Evolutionary conservation across 2,329 filamentous ascomycete genomes (phyloP), one percentile per base, ranked within the genome.

Genomic region (Talaromyces albobiverticillius): DNA sequence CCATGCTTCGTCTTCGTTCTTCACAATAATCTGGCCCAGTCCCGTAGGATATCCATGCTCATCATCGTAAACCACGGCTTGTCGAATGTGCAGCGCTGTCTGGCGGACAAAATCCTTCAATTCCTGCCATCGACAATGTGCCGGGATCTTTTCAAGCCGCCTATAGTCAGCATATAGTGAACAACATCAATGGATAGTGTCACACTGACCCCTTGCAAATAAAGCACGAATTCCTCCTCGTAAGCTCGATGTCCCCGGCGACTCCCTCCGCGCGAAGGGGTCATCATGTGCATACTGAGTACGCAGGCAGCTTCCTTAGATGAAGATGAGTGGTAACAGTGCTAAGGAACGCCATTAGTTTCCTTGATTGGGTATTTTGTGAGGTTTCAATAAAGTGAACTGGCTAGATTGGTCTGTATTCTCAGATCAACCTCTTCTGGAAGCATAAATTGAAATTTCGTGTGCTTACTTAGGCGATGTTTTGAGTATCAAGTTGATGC

Each of bases 41-140:
- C 72, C 72, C 1, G 71, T 75, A 18, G 72, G 71, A 50, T 72
- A 69, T 4, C 72, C 72, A 55, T 73, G 67, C 40, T 63, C 66
- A 51, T 75, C 72, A 61, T 75, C 72, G 51, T 74, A 75, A 18
- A 75, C 72, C 16, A 75, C 72, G 1, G 72, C 72, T 55, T 75
- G 71, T 31, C 72, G 71, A 52, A 75, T 74, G 58, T 75, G 72
- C 40, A 71, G 55, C 26, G 72, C 72, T 22, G 71, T 74, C 57
- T 75, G 71, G 18, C 72, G 72, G 16, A 75, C 69, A n/a, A 74
- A 59, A 53, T 75, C 72, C 53, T 75, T 75, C 38, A 75, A 58
- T 60, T 75, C 72, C 60, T 75, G 72, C 72, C 72, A 75, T 54
- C 72, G 71, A 53, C 72, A 74, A 55, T 73, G 71, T 10, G 69